Percentiles rank a stretch among this genome's conserved stretches.
Evolutionary conservation across 2,329 filamentous ascomycete species (phyloP).

Genomic region (Aaosphaeria arxii): DNA sequence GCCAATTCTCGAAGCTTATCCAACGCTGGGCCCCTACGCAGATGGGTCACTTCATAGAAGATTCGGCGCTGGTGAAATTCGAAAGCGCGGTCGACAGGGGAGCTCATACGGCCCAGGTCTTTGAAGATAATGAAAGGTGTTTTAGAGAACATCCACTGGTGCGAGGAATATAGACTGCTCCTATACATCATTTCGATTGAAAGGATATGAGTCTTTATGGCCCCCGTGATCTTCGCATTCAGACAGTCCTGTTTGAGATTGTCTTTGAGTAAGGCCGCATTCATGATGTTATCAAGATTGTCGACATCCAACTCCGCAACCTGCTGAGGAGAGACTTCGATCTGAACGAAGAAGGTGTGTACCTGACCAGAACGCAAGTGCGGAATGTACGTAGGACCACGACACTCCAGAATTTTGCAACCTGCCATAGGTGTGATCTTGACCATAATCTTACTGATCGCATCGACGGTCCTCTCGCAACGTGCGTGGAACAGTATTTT

Average conservation of each 20-base stretch:
- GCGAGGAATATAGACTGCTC: not conserved
- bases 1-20: too few relatives aligned
- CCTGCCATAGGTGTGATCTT: conserved; percentile 20
- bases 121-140: not conserved
- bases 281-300: not conserved
- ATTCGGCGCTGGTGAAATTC: not conserved
- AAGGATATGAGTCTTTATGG: not conserved
- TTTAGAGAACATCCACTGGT: not conserved
- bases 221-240: not conserved
- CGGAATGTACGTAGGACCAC: conserved; percentile 14
- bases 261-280: not conserved
- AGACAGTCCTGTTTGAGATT: not conserved
- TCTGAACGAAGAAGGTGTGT: conserved; percentile 17
- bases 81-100: not conserved
- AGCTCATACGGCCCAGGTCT: not conserved
- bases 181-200: not conserved
- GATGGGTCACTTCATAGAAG: not conserved
- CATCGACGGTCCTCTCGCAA: conserved; percentile 16
- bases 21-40: not conserved
- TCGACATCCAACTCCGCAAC: not conserved
- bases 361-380: conserved; percentile 24
- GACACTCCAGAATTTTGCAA: conserved; percentile 19
- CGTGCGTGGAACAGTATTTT: conserved; percentile 25
- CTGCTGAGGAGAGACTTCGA: conserved; percentile 14
- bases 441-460: conserved; percentile 17